Percentiles rank a stretch among this genome's conserved stretches.
Conservation (phyloP, 2,329 filamentous ascomycete species). For the Trichoderma sp. region DNA sequence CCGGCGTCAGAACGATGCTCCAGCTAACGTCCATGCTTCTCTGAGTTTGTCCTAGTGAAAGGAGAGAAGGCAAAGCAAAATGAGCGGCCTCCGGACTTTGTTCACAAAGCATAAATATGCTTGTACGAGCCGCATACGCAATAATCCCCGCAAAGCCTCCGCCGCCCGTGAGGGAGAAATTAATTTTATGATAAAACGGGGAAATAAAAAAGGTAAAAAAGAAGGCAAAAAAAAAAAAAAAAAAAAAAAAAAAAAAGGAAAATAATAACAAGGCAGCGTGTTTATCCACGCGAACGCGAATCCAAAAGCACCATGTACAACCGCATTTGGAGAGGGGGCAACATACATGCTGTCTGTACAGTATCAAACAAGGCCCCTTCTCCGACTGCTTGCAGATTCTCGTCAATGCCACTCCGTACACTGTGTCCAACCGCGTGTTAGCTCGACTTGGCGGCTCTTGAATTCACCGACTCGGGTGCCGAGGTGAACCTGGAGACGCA, state of each 20-base stretch:
- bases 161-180: neutral
- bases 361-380: neutral
- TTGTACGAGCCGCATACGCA: neutral
- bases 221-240: neutral
- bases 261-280: neutral
- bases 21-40: conserved; percentile 17
- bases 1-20: conserved; percentile 16
- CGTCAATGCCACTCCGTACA: neutral
- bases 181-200: too few relatives aligned
- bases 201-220: neutral
- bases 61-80: neutral
- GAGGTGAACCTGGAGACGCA: conserved; percentile 11
- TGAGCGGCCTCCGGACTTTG: neutral
- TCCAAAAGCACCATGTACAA: neutral
- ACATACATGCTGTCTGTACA: too few relatives aligned
- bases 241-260: neutral
- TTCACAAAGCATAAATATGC: neutral
- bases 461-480: conserved; percentile 17
- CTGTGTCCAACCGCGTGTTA: conserved; percentile 9
- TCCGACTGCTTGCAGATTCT: conserved; percentile 10
- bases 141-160: neutral
- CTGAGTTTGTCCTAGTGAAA: conserved; percentile 12
- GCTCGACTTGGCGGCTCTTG: conserved; percentile 9
- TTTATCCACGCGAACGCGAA: neutral
- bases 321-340: neutral